A percentile compares a stretch with the other conserved stretches of the same genome.
These are phyloP conservation scores for Acacia acuminata DNA, from an alignment of 306 rosid genomes.

Conservation along the genomic window DNA sequence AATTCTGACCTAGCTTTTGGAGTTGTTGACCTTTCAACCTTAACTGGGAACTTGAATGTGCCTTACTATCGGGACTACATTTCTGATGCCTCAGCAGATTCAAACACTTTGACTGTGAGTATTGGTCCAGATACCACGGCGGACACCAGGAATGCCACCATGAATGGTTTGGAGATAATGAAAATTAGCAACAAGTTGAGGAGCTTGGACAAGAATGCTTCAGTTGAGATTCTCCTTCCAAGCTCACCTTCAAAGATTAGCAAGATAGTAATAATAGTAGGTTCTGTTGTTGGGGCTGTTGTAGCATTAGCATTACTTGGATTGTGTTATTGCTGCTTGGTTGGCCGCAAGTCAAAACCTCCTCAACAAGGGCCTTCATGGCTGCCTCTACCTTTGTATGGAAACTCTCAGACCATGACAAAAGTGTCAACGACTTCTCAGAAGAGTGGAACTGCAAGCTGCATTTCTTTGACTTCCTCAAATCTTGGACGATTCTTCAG, in stretches of 20 bases:
- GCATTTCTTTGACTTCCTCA: slow-evolving; percentile 77
- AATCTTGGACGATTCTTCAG: slow-evolving; percentile 76
- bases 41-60: slow-evolving; percentile 60
- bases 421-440: slow-evolving; percentile 80
- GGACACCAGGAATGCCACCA: slow-evolving; percentile 63
- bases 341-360: slow-evolving; percentile 50
- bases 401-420: slow-evolving; percentile 88
- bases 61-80: slow-evolving; percentile 76
- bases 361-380: slow-evolving; percentile 67
- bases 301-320: slow-evolving; percentile 50
- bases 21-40: slow-evolving; percentile 74
- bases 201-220: slow-evolving; percentile 67
- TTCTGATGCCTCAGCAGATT: slow-evolving; percentile 54
- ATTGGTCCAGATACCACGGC: slow-evolving; percentile 84
- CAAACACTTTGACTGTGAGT: slow-evolving; percentile 70
- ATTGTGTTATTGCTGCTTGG: slow-evolving; percentile 57
- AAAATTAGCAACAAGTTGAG: slow-evolving; percentile 68
- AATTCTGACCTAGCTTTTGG: slow-evolving; percentile 62
- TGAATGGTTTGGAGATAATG: slow-evolving; percentile 87
- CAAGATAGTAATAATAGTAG: slow-evolving; percentile 48
- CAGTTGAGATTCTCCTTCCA: slow-evolving; percentile 63
- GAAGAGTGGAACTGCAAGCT: slow-evolving; percentile 90
- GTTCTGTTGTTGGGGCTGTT: slow-evolving; percentile 51
- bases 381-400: slow-evolving; percentile 84
- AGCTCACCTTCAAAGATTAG: slow-evolving; percentile 48